Conservation (phyloP, 768 basidiomycete genomes). For the Leccinum olivaceopallidum region DNA sequence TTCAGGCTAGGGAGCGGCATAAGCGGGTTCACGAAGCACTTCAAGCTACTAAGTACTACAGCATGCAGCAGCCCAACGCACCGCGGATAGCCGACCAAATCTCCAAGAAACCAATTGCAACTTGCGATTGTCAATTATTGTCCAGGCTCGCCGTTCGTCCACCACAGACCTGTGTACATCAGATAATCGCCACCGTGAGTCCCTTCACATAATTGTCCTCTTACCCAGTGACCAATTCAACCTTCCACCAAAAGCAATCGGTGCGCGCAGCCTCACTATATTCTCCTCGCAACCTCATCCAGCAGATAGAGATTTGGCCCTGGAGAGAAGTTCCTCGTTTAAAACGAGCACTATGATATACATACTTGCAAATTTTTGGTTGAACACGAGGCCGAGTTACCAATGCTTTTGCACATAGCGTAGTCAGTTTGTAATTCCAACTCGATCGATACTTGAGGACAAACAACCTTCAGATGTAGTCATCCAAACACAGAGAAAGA, state of each 20-base stretch:
- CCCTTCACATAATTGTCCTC: slow-evolving; percentile 1
- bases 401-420: slow-evolving; percentile 5
- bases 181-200: slow-evolving; percentile 1
- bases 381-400: slow-evolving; percentile 19
- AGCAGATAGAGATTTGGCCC: slow-evolving; percentile 9
- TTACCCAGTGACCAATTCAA: background rate
- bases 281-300: slow-evolving; percentile 1
- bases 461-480: slow-evolving; percentile 10
- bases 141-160: slow-evolving; percentile 10
- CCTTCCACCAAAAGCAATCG: background rate
- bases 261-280: background rate
- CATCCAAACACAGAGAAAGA: slow-evolving; percentile 12
- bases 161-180: slow-evolving; percentile 9
- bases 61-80: slow-evolving; percentile 5
- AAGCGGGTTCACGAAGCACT: background rate
- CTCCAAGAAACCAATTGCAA: slow-evolving; percentile 17
- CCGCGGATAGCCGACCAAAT: slow-evolving; percentile 28
- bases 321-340: slow-evolving; percentile 4
- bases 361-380: background rate
- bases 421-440: slow-evolving; percentile 13
- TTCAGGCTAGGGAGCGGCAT: slow-evolving; percentile 9
- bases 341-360: slow-evolving; percentile 5
- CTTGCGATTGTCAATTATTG: background rate
- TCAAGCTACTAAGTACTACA: background rate
- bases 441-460: slow-evolving; percentile 17